Evolutionary conservation across 331 rosid genomes (phyloP), one percentile per base, ranked within the genome.

Genomic region (Quercus phellos): DNA sequence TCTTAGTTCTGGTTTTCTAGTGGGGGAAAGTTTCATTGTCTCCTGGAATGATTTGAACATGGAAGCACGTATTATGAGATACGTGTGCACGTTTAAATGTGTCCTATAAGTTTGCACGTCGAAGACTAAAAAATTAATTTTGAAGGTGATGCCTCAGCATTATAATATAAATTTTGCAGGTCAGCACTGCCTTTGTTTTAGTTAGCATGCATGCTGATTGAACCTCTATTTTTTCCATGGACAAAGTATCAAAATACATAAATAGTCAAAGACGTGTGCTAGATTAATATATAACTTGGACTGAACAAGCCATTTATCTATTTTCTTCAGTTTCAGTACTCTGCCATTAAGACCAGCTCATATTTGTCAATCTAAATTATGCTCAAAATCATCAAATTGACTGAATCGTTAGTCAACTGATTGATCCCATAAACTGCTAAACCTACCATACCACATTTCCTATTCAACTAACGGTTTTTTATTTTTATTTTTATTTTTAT

Each of bases 41-140:
- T 74, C 19, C 35, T 51, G 9, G 59, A 70, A 72, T 73, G 70
- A 74, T n/a, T 55, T 59, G 42, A 73, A 83, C 92, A 81, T 84
- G 94, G 83, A 85, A 81, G 88, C 96, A 84, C 90, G 88, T 82
- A 82, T 32, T 60, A 34, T 29, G 50, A 17, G 21, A 82, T 51
- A 77, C 42, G 85, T 18, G 18, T 70, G 87, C 90, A 88, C 90
- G 81, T 88, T 68, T 7, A 29, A 55, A 51, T 46, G 70, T 59
- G 35, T 2, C 11, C 17, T 21, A 2, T 58, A 12, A 12, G 30
- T 10, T 3, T n/a, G 60, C 66, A 58, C 66, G 66, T 58, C 32
- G 16, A 6, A 21, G 60, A 55, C 53, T 46, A 46, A 38, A 54
- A 54, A 58, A 8, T 10, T 58, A 21, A 13, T 9, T 11, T 9